Evolutionary conservation across 1,284 basidiomycete genomes (phyloP), one percentile per base, ranked within the genome.

Genomic region (Austroboletus niveus): DNA sequence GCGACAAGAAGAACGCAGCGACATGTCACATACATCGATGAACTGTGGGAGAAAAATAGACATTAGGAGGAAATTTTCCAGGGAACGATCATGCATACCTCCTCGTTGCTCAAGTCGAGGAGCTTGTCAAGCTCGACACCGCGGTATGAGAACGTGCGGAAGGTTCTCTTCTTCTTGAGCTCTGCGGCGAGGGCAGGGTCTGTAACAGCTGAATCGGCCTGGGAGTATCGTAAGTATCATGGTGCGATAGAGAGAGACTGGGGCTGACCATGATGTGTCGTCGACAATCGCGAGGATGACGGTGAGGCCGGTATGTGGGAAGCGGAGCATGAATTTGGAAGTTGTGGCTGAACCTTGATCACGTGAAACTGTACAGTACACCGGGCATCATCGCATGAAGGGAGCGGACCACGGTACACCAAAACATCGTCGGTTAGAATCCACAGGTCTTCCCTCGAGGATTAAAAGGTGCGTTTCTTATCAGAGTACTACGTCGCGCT

Each of bases 81-180:
- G 50, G 27, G 29, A 27, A 42, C 47, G 34, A 56, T 41, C 9
- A 22, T 5, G 76, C 85, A 60, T 65, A 91, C 92, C 66, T 94
- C 90, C 74, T 98, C 96, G 69, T 96, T 98, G 78, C 77, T 84
- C 80, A 99, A 75, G 77, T 99, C 96, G 68, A 99, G 81, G 71
- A 99, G 92, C 77, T 96, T 90, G 72, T 98, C 92, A 62, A 98
- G 89, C 80, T 97, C 94, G 65, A 98, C 79, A 68, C 97, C 96
- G 70, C 96, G 91, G 88, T 96, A 99, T 45, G 91, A 91, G 82
- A 98, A 99, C 70, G 96, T 98, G 72, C 92, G 92, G 90, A 99
- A 99, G 58, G 93, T 94, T 72, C 96, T 82, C 84, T 88, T 93
- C 80, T 94, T 94, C 89, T 96, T 96, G 78, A 95, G 82, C 74